Evolutionary conservation across 2,329 filamentous ascomycete species (phyloP).

Genomic region (Fusarium nematophilum): DNA sequence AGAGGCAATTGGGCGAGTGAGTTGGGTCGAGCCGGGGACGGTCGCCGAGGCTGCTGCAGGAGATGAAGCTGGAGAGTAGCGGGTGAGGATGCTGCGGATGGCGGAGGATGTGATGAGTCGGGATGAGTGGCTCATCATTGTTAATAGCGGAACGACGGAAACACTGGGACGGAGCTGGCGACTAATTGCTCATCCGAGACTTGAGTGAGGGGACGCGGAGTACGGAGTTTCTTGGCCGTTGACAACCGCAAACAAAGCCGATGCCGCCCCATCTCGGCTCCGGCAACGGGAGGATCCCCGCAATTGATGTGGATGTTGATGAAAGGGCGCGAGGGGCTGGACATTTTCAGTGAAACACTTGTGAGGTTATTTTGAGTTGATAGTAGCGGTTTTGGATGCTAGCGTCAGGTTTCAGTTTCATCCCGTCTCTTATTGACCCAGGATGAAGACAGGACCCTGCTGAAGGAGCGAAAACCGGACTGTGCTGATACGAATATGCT

Average conservation of each 20-base stretch:
- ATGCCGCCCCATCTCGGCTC: conserved; percentile 27
- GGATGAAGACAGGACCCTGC: no score
- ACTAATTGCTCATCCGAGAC: background rate
- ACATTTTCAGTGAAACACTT: no score
- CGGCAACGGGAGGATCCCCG: conserved; percentile 13
- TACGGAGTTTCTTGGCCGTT: conserved; percentile 22
- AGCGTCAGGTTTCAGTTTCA: no score
- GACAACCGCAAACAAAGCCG: conserved; percentile 11
- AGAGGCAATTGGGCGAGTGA: background rate
- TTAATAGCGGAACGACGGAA: conserved; percentile 5
- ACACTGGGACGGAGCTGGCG: conserved; percentile 9
- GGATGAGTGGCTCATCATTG: conserved; percentile 17
- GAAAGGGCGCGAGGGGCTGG: conserved; percentile 3
- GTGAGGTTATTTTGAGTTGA: no score
- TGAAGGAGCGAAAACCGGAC: no score
- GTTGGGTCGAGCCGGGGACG: background rate
- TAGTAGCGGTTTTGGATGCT: no score
- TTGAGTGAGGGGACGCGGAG: conserved; percentile 23
- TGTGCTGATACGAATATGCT: no score
- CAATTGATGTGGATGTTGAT: conserved; percentile 8
- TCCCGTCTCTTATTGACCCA: no score
- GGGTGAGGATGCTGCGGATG: conserved; percentile 5
- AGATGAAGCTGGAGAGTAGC: background rate
- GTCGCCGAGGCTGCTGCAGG: background rate
- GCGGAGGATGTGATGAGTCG: conserved; percentile 12